These are phyloP conservation scores for Vickermania ingenoplastis DNA, from an alignment of 208 protist genomes.

Conservation along the genomic window DNA sequence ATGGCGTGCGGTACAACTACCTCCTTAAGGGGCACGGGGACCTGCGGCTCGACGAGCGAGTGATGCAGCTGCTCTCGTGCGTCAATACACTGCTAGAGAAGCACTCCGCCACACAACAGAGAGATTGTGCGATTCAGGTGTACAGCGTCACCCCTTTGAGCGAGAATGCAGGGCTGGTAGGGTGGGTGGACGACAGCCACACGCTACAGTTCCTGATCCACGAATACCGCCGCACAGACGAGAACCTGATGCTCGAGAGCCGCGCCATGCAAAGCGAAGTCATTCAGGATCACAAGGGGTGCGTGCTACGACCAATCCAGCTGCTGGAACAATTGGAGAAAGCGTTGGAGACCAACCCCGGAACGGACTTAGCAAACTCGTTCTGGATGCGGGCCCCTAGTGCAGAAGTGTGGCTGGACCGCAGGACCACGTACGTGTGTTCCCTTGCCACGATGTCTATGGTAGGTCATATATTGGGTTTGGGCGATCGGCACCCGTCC, in stretches of 20 bases:
- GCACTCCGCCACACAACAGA: constrained; percentile 79
- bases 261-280: constrained; percentile 81
- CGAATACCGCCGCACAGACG: constrained; percentile 78
- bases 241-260: constrained; percentile 91
- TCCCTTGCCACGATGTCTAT: constrained; percentile 99
- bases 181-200: constrained; percentile 96
- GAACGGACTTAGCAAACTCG: constrained; percentile 92
- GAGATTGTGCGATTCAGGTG: constrained; percentile 85
- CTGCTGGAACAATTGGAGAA: constrained; percentile 98
- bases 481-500: constrained; percentile 99
- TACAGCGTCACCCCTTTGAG: constrained; percentile 98
- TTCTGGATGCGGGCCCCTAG: constrained; percentile 96
- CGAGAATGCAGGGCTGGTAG: constrained; percentile 98
- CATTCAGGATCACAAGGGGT: constrained; percentile 84
- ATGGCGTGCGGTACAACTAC: constrained; percentile 97
- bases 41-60: constrained; percentile 98
- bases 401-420: constrained; percentile 97
- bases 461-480: constrained; percentile 97
- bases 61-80: constrained; percentile 99
- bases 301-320: constrained; percentile 92
- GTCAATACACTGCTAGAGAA: constrained; percentile 98
- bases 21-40: constrained; percentile 99
- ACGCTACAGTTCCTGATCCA: constrained; percentile 89
- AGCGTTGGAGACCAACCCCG: constrained; percentile 93
- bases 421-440: constrained; percentile 98